phyloP scores from a whole-genome alignment of 2,329 filamentous ascomycete genomes.

The Cladophialophora yegresii region DNA sequence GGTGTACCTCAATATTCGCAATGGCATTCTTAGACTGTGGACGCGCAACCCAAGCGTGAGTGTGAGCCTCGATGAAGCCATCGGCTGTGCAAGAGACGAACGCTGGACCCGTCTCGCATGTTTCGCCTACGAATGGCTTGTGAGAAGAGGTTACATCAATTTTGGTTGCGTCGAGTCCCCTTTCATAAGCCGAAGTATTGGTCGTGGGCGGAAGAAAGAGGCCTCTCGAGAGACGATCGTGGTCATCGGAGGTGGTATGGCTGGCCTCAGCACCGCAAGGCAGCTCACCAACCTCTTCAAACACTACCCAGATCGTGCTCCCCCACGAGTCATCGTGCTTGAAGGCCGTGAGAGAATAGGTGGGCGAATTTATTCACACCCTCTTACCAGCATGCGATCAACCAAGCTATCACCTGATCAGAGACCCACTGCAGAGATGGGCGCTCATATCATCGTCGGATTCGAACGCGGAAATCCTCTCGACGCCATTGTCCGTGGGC shows the following conservation, averaged over 20 bases:
- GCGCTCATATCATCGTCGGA: constrained; percentile 96
- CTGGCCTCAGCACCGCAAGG: constrained; percentile 86
- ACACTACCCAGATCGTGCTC: constrained; percentile 72
- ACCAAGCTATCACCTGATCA: constrained; percentile 56
- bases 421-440: constrained; percentile 87
- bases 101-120: constrained; percentile 88
- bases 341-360: constrained; percentile 87
- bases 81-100: constrained; percentile 83
- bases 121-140: constrained; percentile 88
- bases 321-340: constrained; percentile 74
- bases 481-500: constrained; percentile 85
- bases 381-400: constrained; percentile 61
- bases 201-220: constrained; percentile 49
- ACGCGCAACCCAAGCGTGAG: constrained; percentile 78
- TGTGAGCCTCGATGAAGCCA: constrained; percentile 80
- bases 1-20: constrained; percentile 92
- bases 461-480: constrained; percentile 95
- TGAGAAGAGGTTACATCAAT: constrained; percentile 91
- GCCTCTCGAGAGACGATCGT: constrained; percentile 71
- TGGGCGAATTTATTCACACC: constrained; percentile 88
- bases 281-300: constrained; percentile 84
- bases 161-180: constrained; percentile 85
- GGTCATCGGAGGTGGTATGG: constrained; percentile 90
- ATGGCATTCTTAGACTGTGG: constrained; percentile 90
- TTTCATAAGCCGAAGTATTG: constrained; percentile 44